These are phyloP conservation scores for Eutrema salsugineum DNA, from an alignment of 441 rosid genomes.

Conservation along the genomic window DNA sequence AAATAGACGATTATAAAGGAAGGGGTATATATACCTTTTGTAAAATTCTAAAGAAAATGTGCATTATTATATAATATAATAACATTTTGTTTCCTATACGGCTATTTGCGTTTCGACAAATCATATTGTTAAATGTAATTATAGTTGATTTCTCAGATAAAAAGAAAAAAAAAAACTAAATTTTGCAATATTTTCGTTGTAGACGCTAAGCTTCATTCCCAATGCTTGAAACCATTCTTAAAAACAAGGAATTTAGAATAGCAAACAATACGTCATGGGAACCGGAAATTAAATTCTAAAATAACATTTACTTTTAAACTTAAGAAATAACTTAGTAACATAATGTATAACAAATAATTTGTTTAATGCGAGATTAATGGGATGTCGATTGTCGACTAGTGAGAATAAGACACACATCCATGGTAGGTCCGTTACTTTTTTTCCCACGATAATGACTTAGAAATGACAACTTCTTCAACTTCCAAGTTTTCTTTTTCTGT, in stretches of 20 bases:
- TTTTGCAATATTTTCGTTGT: background rate
- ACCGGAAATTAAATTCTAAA: background rate
- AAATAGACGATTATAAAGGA: background rate
- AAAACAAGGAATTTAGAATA: background rate
- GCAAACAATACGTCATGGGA: background rate
- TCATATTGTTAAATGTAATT: background rate
- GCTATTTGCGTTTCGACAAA: background rate
- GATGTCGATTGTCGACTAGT: constrained; percentile 7
- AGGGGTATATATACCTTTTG: background rate
- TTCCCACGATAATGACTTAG: background rate
- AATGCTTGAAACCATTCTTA: background rate
- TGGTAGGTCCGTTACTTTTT: constrained; percentile 10
- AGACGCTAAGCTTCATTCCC: background rate
- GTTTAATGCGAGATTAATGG: background rate
- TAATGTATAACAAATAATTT: background rate
- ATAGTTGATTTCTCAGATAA: no score
- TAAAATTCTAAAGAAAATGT: background rate
- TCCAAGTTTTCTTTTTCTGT: background rate
- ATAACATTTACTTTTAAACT: background rate
- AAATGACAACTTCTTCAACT: constrained; percentile 11
- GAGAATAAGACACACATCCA: constrained; percentile 3
- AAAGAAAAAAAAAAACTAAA: background rate
- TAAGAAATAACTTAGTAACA: background rate
- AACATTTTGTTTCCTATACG: background rate
- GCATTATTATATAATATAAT: background rate